Evolutionary conservation across 805 yeast species (phyloP).

Genomic region (Kodamaea hsintzibuensis): DNA sequence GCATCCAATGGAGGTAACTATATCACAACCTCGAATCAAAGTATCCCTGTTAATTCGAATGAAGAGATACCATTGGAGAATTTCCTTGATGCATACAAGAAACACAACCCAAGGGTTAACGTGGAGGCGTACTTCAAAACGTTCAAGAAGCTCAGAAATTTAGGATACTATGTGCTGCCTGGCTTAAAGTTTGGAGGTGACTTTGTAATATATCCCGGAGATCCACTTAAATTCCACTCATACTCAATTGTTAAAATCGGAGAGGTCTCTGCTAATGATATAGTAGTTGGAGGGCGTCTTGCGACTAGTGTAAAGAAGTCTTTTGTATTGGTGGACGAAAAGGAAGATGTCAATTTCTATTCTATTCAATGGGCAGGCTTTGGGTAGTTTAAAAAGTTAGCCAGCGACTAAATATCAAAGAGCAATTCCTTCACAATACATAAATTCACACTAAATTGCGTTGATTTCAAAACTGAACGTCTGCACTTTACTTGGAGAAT

Average conservation of each 20-base stretch:
- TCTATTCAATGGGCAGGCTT: constrained; percentile 97
- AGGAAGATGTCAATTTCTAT: constrained; percentile 8
- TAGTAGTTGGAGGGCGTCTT: constrained; percentile 84
- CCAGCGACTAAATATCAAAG: too few relatives aligned
- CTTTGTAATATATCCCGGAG: constrained; percentile 91
- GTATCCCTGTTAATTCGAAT: background rate
- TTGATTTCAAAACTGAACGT: background rate
- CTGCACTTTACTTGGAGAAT: background rate
- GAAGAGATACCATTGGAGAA: constrained; percentile 2
- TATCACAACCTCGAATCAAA: constrained; percentile 7
- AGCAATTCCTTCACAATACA: too few relatives aligned
- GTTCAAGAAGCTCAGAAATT: constrained; percentile 42
- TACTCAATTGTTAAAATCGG: constrained; percentile 69
- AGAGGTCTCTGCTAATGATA: constrained; percentile 54
- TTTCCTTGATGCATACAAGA: constrained; percentile 3
- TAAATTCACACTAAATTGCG: background rate
- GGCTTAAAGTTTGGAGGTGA: constrained; percentile 92
- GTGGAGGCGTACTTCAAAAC: constrained; percentile 13
- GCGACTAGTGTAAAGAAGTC: constrained; percentile 92
- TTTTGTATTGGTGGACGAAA: constrained; percentile 55
- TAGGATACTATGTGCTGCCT: constrained; percentile 65
- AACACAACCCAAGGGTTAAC: background rate
- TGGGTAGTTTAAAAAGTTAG: constrained; percentile 49
- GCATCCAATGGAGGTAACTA: constrained; percentile 5
- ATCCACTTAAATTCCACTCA: constrained; percentile 87